Conservation (phyloP, 331 rosid species). For the Acacia pycnantha region DNA sequence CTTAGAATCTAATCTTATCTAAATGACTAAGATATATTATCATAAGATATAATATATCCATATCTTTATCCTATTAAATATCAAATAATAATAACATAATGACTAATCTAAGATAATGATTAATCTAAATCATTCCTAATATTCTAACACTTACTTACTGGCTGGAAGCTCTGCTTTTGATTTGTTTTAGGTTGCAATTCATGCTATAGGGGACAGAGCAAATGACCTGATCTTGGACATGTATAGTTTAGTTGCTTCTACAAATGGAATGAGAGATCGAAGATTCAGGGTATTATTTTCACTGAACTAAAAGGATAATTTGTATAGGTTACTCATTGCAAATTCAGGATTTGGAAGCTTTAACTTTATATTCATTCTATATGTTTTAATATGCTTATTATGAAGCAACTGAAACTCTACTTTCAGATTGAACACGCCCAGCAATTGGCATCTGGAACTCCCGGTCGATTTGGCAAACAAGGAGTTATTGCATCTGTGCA, state of each 20-base stretch:
- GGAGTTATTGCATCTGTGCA: conserved; percentile 71
- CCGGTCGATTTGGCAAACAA: conserved; percentile 56
- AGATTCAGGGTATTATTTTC: conserved; percentile 66
- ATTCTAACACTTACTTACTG: too few relatives aligned
- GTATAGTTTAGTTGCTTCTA: conserved; percentile 50
- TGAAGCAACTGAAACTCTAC: conserved; percentile 26
- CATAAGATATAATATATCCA: too few relatives aligned
- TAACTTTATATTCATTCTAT: not conserved
- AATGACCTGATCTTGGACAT: conserved; percentile 71
- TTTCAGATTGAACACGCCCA: conserved; percentile 89
- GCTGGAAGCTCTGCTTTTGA: conserved; percentile 16
- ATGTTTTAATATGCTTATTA: conserved; percentile 6
- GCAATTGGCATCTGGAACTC: conserved; percentile 62
- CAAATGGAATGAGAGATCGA: conserved; percentile 68
- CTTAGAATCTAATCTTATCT: too few relatives aligned
- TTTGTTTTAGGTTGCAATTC: conserved; percentile 74
- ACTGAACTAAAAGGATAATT: not conserved
- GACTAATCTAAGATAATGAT: too few relatives aligned
- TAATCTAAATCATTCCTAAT: too few relatives aligned
- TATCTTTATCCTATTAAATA: too few relatives aligned
- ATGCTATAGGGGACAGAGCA: conserved; percentile 84
- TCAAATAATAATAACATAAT: too few relatives aligned
- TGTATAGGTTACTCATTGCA: not conserved
- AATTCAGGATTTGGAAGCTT: not conserved
- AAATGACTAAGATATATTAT: too few relatives aligned